Percentiles rank a stretch among this genome's conserved stretches.
Evolutionary conservation across 2,329 filamentous ascomycete species (phyloP).

Genomic region (Curvularia hawaiiensis): DNA sequence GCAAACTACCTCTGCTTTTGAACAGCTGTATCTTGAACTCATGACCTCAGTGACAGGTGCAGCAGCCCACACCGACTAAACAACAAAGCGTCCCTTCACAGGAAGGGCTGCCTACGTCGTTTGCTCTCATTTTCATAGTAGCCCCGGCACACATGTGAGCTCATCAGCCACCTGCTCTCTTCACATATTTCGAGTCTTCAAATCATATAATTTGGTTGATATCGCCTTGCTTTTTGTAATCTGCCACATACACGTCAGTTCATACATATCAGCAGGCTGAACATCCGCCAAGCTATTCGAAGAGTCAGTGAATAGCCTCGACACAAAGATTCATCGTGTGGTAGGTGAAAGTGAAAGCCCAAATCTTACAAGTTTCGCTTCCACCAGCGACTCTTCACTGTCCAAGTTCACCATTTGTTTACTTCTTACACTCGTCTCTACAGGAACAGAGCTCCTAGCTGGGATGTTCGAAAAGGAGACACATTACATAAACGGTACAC

Average conservation of each 20-base stretch:
- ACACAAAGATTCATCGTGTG: not conserved
- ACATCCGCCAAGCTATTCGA: too few species aligned
- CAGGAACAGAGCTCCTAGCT: not conserved
- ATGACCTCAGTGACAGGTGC: constrained; percentile 12
- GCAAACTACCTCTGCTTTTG: not conserved
- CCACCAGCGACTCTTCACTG: not conserved
- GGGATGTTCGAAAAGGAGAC: not conserved
- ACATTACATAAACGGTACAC: not conserved
- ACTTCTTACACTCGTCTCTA: not conserved
- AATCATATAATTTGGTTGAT: constrained; percentile 1
- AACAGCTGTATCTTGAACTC: not conserved
- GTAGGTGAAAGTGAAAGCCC: not conserved
- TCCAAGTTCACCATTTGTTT: not conserved
- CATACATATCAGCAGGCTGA: not conserved
- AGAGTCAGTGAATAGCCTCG: not conserved
- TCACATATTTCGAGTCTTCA: not conserved
- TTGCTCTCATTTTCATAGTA: not conserved
- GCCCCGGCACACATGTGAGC: not conserved
- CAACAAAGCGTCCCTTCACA: constrained; percentile 6
- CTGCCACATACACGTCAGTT: not conserved
- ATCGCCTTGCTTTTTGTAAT: not conserved
- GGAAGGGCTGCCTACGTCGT: not conserved
- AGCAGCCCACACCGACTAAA: constrained; percentile 2
- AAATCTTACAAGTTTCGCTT: not conserved
- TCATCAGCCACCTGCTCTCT: not conserved